Conservation (phyloP, 768 basidiomycete species). For the Suillus sp. region DNA sequence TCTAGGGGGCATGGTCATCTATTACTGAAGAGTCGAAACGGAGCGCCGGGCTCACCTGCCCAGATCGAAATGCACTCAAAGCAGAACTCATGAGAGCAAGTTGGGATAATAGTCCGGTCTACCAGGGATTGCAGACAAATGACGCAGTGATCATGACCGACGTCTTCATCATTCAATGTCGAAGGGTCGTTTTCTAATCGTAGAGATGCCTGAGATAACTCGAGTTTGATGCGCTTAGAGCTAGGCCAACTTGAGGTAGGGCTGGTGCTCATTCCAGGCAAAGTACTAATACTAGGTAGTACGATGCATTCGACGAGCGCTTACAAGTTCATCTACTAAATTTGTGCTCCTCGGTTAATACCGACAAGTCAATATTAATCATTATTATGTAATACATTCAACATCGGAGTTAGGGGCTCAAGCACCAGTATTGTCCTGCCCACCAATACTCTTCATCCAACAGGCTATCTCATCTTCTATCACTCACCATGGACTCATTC, state of each 20-base stretch:
- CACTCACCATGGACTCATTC: too few relatives aligned
- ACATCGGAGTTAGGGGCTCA: too few relatives aligned
- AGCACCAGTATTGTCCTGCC: too few relatives aligned
- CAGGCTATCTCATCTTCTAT: too few relatives aligned
- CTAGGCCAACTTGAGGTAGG: slow-evolving; percentile 18
- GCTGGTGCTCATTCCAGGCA: slow-evolving; percentile 6
- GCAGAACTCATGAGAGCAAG: slow-evolving; percentile 91
- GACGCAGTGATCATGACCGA: slow-evolving; percentile 61
- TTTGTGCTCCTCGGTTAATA: too few relatives aligned
- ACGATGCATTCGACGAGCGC: not conserved
- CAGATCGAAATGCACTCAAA: slow-evolving; percentile 89
- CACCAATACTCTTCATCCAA: too few relatives aligned
- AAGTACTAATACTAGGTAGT: not conserved
- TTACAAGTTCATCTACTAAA: not conserved
- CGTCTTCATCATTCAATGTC: slow-evolving; percentile 1
- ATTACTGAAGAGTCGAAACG: not conserved
- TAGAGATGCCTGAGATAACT: slow-evolving; percentile 24
- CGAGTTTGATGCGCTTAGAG: slow-evolving; percentile 43
- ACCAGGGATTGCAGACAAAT: slow-evolving; percentile 81
- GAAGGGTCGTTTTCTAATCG: not conserved
- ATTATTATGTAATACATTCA: too few relatives aligned
- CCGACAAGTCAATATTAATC: too few relatives aligned
- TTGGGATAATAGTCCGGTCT: slow-evolving; percentile 81
- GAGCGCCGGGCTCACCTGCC: slow-evolving; percentile 55
- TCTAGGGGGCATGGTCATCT: slow-evolving; percentile 39